Conservation (phyloP, 306 rosid species). For the Medicago lupulina region DNA sequence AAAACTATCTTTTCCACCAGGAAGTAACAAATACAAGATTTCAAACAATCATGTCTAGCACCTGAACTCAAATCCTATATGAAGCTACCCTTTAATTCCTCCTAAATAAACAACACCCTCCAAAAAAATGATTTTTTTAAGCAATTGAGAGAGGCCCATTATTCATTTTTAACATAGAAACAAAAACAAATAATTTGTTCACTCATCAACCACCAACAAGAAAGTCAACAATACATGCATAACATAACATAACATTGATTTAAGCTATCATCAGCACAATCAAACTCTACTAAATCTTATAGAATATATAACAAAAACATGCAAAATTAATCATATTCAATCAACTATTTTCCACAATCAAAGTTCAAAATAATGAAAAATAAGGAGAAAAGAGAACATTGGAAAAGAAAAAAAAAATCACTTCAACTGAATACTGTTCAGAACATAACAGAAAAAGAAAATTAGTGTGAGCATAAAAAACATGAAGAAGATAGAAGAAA, state of each 20-base stretch:
- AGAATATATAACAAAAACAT: not conserved
- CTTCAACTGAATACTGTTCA: not conserved
- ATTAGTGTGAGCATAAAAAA: not conserved
- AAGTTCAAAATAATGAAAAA: not conserved
- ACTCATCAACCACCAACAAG: conserved; percentile 13
- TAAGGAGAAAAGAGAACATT: not conserved
- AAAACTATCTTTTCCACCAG: conserved; percentile 14
- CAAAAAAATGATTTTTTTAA: not conserved
- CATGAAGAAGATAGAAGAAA: conserved; percentile 1
- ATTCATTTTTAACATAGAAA: conserved; percentile 21
- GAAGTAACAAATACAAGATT: not conserved
- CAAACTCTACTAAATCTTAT: conserved; percentile 14
- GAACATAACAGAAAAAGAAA: not conserved
- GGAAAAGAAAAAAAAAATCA: not conserved
- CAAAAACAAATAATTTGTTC: not conserved
- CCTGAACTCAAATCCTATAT: not conserved
- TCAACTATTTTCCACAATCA: not conserved
- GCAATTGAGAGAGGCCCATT: not conserved
- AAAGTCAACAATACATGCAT: conserved; percentile 34
- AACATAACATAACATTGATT: not conserved
- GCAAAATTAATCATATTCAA: conserved; percentile 9
- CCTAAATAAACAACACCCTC: not conserved
- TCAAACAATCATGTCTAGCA: not conserved
- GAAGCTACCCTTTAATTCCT: not conserved
- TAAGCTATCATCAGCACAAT: conserved; percentile 13